A percentile compares a stretch with the other conserved stretches of the same genome.
Conservation (phyloP, 2,329 filamentous ascomycete genomes). For the Tolypocladium sp. region DNA sequence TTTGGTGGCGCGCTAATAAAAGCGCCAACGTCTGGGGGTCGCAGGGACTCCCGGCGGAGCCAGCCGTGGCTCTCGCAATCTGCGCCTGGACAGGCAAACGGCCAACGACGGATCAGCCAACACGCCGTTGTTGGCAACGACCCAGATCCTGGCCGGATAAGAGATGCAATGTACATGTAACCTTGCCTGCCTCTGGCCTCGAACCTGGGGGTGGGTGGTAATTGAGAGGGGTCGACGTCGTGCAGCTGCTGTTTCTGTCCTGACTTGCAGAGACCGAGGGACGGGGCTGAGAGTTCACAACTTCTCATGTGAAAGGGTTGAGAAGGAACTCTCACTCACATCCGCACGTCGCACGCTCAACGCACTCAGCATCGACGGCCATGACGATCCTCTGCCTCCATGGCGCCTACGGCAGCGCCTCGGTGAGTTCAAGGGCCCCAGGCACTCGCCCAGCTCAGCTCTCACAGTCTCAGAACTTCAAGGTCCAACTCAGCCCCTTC, state of each 20-base stretch:
- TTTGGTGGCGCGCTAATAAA: background rate
- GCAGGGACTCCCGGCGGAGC: background rate
- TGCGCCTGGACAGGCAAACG: background rate
- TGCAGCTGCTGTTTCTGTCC: background rate
- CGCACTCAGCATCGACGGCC: background rate
- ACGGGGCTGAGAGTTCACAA: background rate
- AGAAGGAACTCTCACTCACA: background rate
- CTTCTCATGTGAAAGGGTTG: background rate
- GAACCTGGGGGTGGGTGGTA: background rate
- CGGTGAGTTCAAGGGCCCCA: conserved; percentile 24
- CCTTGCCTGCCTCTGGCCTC: background rate
- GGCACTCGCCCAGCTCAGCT: background rate
- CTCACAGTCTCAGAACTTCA: conserved; percentile 36
- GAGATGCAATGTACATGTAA: background rate
- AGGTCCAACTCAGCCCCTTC: conserved; percentile 38
- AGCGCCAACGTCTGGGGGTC: background rate
- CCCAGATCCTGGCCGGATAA: background rate
- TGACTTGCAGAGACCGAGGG: background rate
- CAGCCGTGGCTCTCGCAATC: background rate
- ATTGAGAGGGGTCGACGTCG: background rate
- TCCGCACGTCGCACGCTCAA: background rate
- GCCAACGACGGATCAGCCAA: background rate
- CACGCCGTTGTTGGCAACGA: background rate
- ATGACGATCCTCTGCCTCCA: conserved; percentile 51
- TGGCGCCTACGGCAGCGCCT: conserved; percentile 47